Evolutionary conservation across 2,329 filamentous ascomycete species (phyloP).

Genomic region (Arthrobotrys megalospora): DNA sequence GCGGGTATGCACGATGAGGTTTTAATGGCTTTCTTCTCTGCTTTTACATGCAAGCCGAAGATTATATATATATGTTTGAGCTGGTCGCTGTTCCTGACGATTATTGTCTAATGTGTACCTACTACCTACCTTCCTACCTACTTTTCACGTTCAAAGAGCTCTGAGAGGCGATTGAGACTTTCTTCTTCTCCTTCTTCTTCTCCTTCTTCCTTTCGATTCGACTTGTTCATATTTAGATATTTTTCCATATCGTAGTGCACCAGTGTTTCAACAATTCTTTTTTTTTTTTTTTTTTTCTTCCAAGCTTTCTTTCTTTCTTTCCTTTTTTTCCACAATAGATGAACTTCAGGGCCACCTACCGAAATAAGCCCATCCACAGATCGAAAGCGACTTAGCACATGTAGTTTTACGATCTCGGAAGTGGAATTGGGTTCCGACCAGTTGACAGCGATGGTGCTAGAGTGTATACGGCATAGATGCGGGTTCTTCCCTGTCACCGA

Average conservation of each 20-base stretch:
- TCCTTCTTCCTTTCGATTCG: neutral
- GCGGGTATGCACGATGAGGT: constrained; percentile 11
- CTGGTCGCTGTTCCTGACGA: constrained; percentile 10
- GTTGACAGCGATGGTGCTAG: neutral
- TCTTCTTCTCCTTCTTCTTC: neutral
- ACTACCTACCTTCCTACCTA: neutral
- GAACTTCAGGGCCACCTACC: too few relatives aligned
- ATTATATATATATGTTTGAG: constrained; percentile 1
- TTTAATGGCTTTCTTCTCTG: constrained; percentile 1
- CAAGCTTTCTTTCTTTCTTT: neutral
- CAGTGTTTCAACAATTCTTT: too few relatives aligned
- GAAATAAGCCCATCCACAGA: too few relatives aligned
- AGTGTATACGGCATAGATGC: neutral
- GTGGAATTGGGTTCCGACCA: neutral
- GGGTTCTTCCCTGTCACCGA: neutral
- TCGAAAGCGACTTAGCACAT: too few relatives aligned
- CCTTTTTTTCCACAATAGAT: neutral
- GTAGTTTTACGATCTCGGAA: neutral
- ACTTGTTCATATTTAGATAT: neutral
- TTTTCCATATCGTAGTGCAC: too few relatives aligned
- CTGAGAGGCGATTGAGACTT: neutral
- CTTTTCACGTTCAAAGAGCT: neutral
- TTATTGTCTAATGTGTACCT: constrained; percentile 25
- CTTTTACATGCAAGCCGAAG: neutral
- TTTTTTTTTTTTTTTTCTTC: too few relatives aligned